Conservation (phyloP, 2,329 filamentous ascomycete species). For the Trichoderma sp. region DNA sequence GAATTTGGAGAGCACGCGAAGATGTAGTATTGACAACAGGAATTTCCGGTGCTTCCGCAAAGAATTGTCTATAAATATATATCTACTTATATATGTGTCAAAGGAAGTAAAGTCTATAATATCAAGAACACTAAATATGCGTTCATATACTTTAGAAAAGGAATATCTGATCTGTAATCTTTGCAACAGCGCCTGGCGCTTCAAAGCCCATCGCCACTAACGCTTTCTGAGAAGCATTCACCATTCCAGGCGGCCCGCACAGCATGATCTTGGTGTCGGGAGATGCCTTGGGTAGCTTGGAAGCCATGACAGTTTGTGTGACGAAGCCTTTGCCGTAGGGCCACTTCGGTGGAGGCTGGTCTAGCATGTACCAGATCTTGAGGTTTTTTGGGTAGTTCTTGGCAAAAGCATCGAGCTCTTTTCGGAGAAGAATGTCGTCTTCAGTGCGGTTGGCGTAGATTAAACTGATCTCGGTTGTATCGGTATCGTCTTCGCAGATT, state of each 20-base stretch:
- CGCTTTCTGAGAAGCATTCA: constrained; percentile 56
- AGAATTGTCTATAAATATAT: neutral
- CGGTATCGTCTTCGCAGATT: constrained; percentile 61
- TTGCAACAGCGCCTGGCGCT: constrained; percentile 50
- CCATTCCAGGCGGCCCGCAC: constrained; percentile 63
- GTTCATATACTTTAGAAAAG: constrained; percentile 43
- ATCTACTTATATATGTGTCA: neutral
- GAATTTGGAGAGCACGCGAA: neutral
- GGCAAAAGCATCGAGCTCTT: constrained; percentile 50
- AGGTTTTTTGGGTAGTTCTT: constrained; percentile 53
- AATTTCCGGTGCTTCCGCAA: neutral
- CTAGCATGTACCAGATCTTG: constrained; percentile 57
- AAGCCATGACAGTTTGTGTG: constrained; percentile 51
- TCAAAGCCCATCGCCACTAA: constrained; percentile 53
- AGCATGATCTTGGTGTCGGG: constrained; percentile 56
- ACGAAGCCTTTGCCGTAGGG: constrained; percentile 51
- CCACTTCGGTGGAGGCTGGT: constrained; percentile 51
- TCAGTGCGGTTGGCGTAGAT: constrained; percentile 62
- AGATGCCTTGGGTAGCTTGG: constrained; percentile 49
- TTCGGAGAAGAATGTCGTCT: constrained; percentile 59
- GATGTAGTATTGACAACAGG: neutral
- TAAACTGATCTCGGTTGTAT: constrained; percentile 58
- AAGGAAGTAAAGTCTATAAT: neutral
- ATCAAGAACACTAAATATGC: neutral
- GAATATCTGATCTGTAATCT: constrained; percentile 58